Base-by-base conservation (phyloP, 1,284 basidiomycete genomes). In the Pholiota adiposa region DNA sequence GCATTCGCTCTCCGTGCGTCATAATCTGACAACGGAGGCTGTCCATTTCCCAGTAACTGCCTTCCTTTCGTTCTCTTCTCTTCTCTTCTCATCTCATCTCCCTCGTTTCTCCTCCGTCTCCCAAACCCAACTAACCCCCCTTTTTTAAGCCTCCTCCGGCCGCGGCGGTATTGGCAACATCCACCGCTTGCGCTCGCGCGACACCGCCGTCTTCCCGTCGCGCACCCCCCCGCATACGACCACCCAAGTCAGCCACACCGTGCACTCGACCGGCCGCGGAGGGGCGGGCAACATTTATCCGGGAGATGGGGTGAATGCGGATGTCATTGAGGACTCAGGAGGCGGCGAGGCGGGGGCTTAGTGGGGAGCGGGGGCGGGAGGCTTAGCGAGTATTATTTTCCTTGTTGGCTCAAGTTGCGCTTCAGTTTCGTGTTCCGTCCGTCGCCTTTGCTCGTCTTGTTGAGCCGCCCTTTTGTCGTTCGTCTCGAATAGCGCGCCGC, bases 261-360 rank as follows among this genome's bases (percentile, higher is more conserved):
- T 76, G 33, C 82, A 84, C 64, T 84, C 83, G n/a, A 81, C 79
- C 6, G 89, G 89, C 2, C 79, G 90, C 14, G 90, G 90, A 19
- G 90, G 90, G 5, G 79, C 73, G 0, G 90, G 90, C 1, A 92
- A 92, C 66, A 79, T 90, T 38, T 67, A 73, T 2, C 38, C 66
- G 0, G 73, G 76, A 3, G 72, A 76, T 12, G 68, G 62, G 2
- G 40, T 65, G 4, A 64, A 63, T 3, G 72, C 74, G 4, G 64
- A 72, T 33, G 65, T 69, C 4, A 79, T 60, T 1, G 69, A 86
- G 31, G n/a, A n/a, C n/a, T n/a, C n/a, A n/a, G n/a, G 81, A 83
- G 56, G 74, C 79, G 11, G 83, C 83, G 59, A 71, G 79, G 38
- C 74, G 69, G 54, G 70, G 68, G 14, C 65, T 49, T 16, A 55